Percentiles rank a stretch among this genome's conserved stretches.
phyloP scores from a whole-genome alignment of 2,329 filamentous ascomycete species.

The Ophiosphaerella narmari region DNA sequence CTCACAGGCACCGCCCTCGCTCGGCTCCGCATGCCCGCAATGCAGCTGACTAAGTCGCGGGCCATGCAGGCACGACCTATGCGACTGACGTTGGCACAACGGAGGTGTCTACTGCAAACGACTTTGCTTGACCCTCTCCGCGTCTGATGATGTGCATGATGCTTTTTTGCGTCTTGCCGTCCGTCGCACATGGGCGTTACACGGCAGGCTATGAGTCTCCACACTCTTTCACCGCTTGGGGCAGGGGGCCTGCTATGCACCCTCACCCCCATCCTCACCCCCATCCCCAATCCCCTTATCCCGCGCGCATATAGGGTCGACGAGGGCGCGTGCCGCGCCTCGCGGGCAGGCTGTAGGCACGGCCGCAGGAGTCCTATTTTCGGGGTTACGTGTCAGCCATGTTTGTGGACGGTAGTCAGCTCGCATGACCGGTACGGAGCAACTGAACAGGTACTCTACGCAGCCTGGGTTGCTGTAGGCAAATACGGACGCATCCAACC shows the following conservation, averaged over 20 bases:
- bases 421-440: constrained; percentile 5
- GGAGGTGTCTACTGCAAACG: too few species aligned
- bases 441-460: background rate
- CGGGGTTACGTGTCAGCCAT: constrained; percentile 3
- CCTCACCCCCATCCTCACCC: background rate
- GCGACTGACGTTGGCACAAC: too few species aligned
- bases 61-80: background rate
- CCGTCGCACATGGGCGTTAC: too few species aligned
- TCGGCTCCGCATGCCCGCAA: background rate
- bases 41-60: constrained; percentile 1
- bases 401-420: background rate
- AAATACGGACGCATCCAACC: too few species aligned
- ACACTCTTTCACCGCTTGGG: constrained; percentile 12
- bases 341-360: background rate
- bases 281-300: too few species aligned
- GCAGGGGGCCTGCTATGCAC: background rate
- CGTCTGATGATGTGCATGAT: background rate
- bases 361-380: background rate
- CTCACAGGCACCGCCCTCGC: constrained; percentile 10
- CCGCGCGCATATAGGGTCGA: too few species aligned
- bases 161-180: background rate
- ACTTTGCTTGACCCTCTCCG: too few species aligned
- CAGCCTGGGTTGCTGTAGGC: too few species aligned
- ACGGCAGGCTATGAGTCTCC: too few species aligned
- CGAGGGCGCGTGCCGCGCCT: constrained; percentile 15